Evolutionary conservation across 83 land plant genomes (phyloP).

Genomic region (Isoetes engelmannii): DNA sequence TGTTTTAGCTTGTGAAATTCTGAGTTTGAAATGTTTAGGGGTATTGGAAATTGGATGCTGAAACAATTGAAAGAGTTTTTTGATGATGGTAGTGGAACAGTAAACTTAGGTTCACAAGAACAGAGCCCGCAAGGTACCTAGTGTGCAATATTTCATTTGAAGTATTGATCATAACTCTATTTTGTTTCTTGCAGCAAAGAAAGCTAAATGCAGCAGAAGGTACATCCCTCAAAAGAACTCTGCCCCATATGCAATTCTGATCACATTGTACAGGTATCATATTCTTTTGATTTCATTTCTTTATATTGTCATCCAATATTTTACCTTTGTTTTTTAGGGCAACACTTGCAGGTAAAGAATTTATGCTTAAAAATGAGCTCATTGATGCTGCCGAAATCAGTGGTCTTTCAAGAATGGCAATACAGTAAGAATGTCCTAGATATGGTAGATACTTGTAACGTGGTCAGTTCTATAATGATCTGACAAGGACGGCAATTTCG

Average conservation of each 20-base stretch:
- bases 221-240: conserved; percentile 83
- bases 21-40: background rate
- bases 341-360: conserved; percentile 44
- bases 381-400: conserved; percentile 92
- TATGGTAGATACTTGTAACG: background rate
- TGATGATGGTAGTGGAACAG: conserved; percentile 11
- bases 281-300: background rate
- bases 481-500: background rate
- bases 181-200: conserved; percentile 44
- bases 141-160: background rate
- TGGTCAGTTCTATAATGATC: background rate
- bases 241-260: conserved; percentile 76
- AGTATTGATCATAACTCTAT: background rate
- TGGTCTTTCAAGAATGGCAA: conserved; percentile 67
- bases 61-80: conserved; percentile 36
- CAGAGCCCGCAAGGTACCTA: conserved; percentile 8
- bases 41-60: conserved; percentile 59
- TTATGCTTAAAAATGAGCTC: conserved; percentile 81
- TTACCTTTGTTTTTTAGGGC: conserved; percentile 33
- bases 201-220: conserved; percentile 38
- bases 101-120: conserved; percentile 11
- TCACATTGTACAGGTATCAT: conserved; percentile 66
- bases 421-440: conserved; percentile 44
- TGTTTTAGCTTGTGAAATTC: background rate
- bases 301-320: background rate